Percentiles rank a stretch among this genome's conserved stretches.
Evolutionary conservation across 257 asterid species (phyloP).

Genomic region (Nicotiana attenuata): DNA sequence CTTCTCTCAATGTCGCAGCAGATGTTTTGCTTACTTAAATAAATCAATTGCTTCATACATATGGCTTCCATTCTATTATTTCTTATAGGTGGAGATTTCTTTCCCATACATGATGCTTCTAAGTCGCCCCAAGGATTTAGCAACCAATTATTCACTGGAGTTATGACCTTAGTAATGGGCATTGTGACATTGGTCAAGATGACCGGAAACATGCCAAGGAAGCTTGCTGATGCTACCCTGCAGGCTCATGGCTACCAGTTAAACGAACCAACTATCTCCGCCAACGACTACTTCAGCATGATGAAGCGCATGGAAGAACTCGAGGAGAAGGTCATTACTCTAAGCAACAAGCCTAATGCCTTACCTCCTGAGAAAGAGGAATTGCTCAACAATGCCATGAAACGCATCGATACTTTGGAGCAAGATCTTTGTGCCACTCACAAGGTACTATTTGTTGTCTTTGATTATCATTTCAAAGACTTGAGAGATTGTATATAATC

Average conservation of each 20-base stretch:
- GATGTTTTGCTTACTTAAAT: neutral
- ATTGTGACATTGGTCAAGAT: constrained; percentile 74
- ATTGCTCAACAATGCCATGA: constrained; percentile 55
- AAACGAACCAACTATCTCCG: constrained; percentile 46
- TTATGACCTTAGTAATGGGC: constrained; percentile 79
- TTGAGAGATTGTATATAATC: too few relatives aligned
- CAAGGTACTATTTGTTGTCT: constrained; percentile 20
- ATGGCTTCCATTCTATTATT: neutral
- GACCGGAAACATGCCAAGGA: constrained; percentile 87
- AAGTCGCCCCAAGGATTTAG: constrained; percentile 39
- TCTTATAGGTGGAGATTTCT: constrained; percentile 23
- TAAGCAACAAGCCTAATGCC: constrained; percentile 41
- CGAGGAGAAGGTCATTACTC: constrained; percentile 57
- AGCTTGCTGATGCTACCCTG: constrained; percentile 60
- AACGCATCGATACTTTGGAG: constrained; percentile 63
- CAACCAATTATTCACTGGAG: constrained; percentile 66
- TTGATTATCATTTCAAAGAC: neutral
- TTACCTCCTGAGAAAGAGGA: constrained; percentile 89
- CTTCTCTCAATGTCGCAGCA: neutral
- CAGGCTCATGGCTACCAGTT: constrained; percentile 42
- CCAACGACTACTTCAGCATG: constrained; percentile 65
- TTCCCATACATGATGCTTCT: constrained; percentile 20
- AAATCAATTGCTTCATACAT: neutral
- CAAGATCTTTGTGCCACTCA: constrained; percentile 66
- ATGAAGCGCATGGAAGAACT: constrained; percentile 83